Evolutionary conservation across 2,329 filamentous ascomycete genomes (phyloP).

Genomic region (Tympanopsis confertula): DNA sequence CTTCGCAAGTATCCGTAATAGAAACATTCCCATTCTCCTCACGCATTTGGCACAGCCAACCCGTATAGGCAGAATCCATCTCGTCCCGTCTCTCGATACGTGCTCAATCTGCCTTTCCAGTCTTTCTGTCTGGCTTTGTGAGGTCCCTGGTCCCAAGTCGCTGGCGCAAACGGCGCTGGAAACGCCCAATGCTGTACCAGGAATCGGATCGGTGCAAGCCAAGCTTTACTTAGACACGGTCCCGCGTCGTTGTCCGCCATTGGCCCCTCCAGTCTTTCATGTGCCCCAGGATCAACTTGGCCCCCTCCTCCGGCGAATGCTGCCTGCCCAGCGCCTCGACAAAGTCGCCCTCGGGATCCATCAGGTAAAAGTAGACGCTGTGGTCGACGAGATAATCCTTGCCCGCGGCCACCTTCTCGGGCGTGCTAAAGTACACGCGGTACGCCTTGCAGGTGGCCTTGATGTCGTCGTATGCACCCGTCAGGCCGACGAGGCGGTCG

Average conservation of each 20-base stretch:
- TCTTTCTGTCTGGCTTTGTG: no score
- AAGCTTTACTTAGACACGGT: no score
- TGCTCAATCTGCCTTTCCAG: slow-evolving; percentile 24
- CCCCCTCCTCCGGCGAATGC: slow-evolving; percentile 78
- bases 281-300: slow-evolving; percentile 74
- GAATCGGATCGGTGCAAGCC: no score
- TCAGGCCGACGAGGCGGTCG: slow-evolving; percentile 71
- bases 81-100: slow-evolving; percentile 4
- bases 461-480: slow-evolving; percentile 85
- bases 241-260: no score
- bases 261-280: slow-evolving; percentile 49
- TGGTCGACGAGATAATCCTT: slow-evolving; percentile 97
- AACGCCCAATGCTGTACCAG: no score
- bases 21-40: no score
- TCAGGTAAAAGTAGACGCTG: slow-evolving; percentile 98
- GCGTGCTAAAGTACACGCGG: slow-evolving; percentile 93
- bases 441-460: slow-evolving; percentile 93
- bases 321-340: slow-evolving; percentile 60
- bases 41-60: no score
- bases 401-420: slow-evolving; percentile 73
- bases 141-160: no score
- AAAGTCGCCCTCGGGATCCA: slow-evolving; percentile 31
- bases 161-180: no score
- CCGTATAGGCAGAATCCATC: not conserved
- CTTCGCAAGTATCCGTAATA: no score